Percentiles rank a stretch among this genome's conserved stretches.
Evolutionary conservation across 2,329 filamentous ascomycete genomes (phyloP).

Genomic region (Lasiodiplodia gonubiensis): DNA sequence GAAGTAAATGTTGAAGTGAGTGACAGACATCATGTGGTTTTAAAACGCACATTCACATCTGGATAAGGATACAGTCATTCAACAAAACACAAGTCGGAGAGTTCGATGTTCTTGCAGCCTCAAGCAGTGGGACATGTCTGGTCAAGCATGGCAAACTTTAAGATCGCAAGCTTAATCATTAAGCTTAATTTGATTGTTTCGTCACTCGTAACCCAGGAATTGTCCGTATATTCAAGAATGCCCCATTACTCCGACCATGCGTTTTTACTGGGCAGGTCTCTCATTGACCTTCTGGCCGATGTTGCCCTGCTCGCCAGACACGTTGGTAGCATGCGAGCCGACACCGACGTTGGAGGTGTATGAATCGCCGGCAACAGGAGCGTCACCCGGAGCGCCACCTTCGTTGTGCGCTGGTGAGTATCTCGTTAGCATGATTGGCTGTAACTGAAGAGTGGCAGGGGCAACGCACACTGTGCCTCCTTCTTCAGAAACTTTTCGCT

Average conservation of each 20-base stretch:
- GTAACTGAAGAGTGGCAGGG: background rate
- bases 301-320: constrained; percentile 10
- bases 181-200: background rate
- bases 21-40: too few species aligned
- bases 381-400: background rate
- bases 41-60: too few species aligned
- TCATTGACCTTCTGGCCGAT: constrained; percentile 7
- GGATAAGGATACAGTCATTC: too few species aligned
- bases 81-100: too few species aligned
- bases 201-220: background rate
- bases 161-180: background rate
- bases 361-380: constrained; percentile 7
- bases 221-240: background rate
- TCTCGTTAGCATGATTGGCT: background rate
- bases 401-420: background rate
- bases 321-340: background rate
- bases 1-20: background rate
- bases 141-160: too few species aligned
- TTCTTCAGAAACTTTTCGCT: constrained; percentile 25
- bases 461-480: background rate
- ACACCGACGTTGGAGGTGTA: constrained; percentile 13
- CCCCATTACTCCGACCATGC: background rate
- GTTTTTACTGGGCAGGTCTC: background rate
- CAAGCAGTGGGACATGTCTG: too few species aligned
- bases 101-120: too few species aligned